Percentiles rank a stretch among this genome's conserved stretches.
phyloP scores from a whole-genome alignment of 495 filamentous ascomycete species.

The Tuber calosporum region DNA sequence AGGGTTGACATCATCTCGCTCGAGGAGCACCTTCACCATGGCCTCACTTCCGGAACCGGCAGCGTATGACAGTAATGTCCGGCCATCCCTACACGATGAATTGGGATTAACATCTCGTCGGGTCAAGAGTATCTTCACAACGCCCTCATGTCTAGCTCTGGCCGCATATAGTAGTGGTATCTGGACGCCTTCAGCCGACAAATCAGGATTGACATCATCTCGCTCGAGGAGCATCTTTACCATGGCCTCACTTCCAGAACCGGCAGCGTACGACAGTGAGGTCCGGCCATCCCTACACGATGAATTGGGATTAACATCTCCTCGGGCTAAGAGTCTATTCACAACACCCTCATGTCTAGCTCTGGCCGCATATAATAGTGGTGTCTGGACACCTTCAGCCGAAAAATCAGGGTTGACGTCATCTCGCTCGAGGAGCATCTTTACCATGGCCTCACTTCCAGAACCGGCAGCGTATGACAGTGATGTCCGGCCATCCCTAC shows the following conservation, averaged over 20 bases:
- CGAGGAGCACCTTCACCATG: background rate
- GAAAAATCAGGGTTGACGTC: conserved; percentile 15
- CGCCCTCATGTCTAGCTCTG: conserved; percentile 40
- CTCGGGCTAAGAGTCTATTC: background rate
- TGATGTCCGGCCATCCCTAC: conserved; percentile 40
- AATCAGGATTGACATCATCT: conserved; percentile 17
- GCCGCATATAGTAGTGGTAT: conserved; percentile 45
- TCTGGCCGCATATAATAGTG: conserved; percentile 14
- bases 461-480: conserved; percentile 43
- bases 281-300: conserved; percentile 19
- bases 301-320: background rate
- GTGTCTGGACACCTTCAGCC: conserved; percentile 26
- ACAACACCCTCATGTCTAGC: background rate
- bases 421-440: conserved; percentile 2
- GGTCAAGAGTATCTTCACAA: conserved; percentile 28
- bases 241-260: conserved; percentile 30
- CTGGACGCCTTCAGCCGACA: conserved; percentile 25
- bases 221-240: conserved; percentile 34
- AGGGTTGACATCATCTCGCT: background rate
- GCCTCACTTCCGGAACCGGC: background rate
- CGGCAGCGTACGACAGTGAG: conserved; percentile 41
- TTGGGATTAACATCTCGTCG: conserved; percentile 13
- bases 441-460: conserved; percentile 44
- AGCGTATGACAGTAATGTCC: conserved; percentile 28
- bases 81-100: conserved; percentile 8